These are phyloP conservation scores for Discostella pseudostelligera DNA, from an alignment of 108 stramenopile genomes.

Conservation along the genomic window DNA sequence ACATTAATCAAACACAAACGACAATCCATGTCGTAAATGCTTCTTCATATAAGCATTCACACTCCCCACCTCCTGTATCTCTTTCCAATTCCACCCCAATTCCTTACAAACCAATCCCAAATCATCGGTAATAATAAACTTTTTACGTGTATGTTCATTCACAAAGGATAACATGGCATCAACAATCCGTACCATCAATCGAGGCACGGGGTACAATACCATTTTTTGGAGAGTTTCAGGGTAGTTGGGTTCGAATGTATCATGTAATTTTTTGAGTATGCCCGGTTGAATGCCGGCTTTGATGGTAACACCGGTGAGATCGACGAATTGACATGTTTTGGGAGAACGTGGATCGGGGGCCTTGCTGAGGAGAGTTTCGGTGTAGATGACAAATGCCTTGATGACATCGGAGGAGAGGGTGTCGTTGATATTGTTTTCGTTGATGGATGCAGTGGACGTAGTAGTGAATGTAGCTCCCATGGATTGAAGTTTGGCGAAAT, in stretches of 20 bases:
- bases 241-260: slow-evolving; percentile 76
- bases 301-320: slow-evolving; percentile 68
- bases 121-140: slow-evolving; percentile 80
- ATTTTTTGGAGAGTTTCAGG: slow-evolving; percentile 75
- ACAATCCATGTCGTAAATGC: slow-evolving; percentile 62
- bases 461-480: slow-evolving; percentile 31
- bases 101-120: slow-evolving; percentile 68
- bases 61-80: slow-evolving; percentile 72
- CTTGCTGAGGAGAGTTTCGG: slow-evolving; percentile 64
- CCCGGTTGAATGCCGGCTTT: slow-evolving; percentile 67
- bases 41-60: slow-evolving; percentile 75
- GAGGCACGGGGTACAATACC: slow-evolving; percentile 84
- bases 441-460: no score
- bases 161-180: slow-evolving; percentile 71
- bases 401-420: slow-evolving; percentile 60
- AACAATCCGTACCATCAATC: slow-evolving; percentile 50
- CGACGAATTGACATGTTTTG: slow-evolving; percentile 72
- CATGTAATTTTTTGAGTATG: slow-evolving; percentile 66
- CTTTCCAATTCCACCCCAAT: slow-evolving; percentile 72
- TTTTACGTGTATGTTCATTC: slow-evolving; percentile 78
- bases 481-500: slow-evolving; percentile 66
- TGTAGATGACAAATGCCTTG: slow-evolving; percentile 79
- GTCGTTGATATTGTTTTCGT: neutral
- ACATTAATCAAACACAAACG: slow-evolving; percentile 66
- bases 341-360: slow-evolving; percentile 65